Conservation (phyloP, 139 green algal species). For the Auxenochlorella pyrenoidosa region DNA sequence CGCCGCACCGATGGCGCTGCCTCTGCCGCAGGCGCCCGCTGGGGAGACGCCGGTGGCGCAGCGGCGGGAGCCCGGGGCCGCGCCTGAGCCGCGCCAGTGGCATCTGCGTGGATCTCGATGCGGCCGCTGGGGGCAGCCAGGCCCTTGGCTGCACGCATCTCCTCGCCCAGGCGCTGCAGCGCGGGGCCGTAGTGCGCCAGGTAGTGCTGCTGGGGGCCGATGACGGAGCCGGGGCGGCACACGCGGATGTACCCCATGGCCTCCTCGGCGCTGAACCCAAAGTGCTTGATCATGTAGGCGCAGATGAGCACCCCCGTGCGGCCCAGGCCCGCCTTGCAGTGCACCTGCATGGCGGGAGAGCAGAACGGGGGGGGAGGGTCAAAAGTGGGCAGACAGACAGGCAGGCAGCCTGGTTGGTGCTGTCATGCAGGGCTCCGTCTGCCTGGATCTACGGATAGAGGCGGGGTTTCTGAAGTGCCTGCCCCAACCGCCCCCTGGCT, state of each 20-base stretch:
- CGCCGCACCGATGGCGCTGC: background rate
- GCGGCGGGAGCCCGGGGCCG: background rate
- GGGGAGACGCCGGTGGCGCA: background rate
- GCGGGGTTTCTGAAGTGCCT: too few relatives aligned
- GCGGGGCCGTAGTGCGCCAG: slow-evolving; percentile 71
- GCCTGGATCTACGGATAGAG: too few relatives aligned
- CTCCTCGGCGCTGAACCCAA: slow-evolving; percentile 85
- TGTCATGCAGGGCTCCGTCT: too few relatives aligned
- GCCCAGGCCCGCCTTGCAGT: slow-evolving; percentile 97
- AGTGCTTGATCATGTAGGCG: slow-evolving; percentile 95
- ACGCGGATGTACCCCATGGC: slow-evolving; percentile 95
- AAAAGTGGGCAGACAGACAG: too few relatives aligned
- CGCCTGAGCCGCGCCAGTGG: background rate
- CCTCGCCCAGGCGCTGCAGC: slow-evolving; percentile 30
- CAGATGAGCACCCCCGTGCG: slow-evolving; percentile 93
- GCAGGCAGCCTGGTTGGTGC: too few relatives aligned
- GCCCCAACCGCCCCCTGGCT: background rate
- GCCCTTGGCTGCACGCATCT: slow-evolving; percentile 23
- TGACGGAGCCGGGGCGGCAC: slow-evolving; percentile 88
- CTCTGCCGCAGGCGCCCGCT: background rate
- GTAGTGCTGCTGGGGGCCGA: slow-evolving; percentile 94
- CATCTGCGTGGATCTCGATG: slow-evolving; percentile 16
- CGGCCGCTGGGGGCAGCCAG: background rate
- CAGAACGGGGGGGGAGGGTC: too few relatives aligned
- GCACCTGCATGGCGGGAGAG: slow-evolving; percentile 53